Evolutionary conservation across 331 rosid genomes (phyloP).

Genomic region (Saraca asoca): DNA sequence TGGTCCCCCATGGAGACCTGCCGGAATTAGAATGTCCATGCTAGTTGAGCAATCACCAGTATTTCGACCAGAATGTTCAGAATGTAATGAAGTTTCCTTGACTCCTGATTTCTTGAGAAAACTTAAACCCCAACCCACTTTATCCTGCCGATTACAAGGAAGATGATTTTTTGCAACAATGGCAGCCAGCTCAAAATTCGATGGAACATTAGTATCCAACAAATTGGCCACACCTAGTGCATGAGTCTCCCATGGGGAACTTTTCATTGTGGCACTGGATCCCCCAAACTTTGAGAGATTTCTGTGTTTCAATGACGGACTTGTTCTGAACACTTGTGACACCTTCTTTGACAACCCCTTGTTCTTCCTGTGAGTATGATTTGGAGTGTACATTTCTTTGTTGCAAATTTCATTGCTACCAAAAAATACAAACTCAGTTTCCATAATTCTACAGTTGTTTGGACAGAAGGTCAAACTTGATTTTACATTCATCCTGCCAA

Average conservation of each 20-base stretch:
- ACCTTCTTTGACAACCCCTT: constrained; percentile 73
- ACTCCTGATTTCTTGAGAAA: constrained; percentile 68
- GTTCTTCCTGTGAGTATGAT: constrained; percentile 52
- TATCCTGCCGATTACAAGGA: constrained; percentile 41
- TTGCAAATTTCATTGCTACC: constrained; percentile 49
- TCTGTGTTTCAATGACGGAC: constrained; percentile 57
- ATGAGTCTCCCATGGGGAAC: constrained; percentile 51
- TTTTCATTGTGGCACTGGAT: constrained; percentile 39
- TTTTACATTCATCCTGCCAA: constrained; percentile 84
- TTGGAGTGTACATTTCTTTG: constrained; percentile 50
- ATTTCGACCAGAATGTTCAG: constrained; percentile 47
- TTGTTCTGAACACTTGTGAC: constrained; percentile 58
- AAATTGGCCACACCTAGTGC: constrained; percentile 36
- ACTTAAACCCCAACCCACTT: constrained; percentile 89
- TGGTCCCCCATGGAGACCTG: constrained; percentile 90
- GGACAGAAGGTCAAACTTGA: constrained; percentile 62
- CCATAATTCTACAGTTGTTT: constrained; percentile 55
- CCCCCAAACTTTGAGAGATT: constrained; percentile 53
- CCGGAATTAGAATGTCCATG: constrained; percentile 73
- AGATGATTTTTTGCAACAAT: constrained; percentile 71
- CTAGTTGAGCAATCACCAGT: constrained; percentile 58
- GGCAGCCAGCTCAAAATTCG: constrained; percentile 85
- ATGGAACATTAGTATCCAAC: constrained; percentile 49
- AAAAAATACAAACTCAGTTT: constrained; percentile 72
- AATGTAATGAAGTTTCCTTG: constrained; percentile 40